Evolutionary conservation across 345 rosid genomes (phyloP).

Genomic region (Trapa incisa): DNA sequence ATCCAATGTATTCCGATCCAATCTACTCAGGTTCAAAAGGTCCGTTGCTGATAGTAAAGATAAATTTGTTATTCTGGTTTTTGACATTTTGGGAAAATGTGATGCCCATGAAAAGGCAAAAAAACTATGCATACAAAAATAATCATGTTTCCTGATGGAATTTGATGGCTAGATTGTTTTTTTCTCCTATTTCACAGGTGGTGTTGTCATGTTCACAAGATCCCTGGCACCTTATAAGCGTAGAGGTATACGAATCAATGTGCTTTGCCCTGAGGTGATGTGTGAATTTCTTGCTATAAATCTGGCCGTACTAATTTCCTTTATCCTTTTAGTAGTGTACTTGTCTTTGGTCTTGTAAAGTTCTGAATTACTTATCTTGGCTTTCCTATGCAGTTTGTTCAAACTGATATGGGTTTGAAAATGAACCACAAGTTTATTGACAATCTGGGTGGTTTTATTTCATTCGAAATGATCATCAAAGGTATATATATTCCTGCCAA

Average conservation of each 20-base stretch:
- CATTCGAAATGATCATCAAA: slow-evolving; percentile 64
- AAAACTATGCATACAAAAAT: neutral
- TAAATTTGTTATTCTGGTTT: neutral
- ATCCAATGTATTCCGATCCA: slow-evolving; percentile 57
- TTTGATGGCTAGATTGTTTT: neutral
- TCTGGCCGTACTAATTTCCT: neutral
- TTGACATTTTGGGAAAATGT: neutral
- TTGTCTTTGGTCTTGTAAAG: neutral
- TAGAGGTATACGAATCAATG: slow-evolving; percentile 77
- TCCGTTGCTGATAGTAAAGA: slow-evolving; percentile 11
- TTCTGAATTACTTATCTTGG: slow-evolving; percentile 5
- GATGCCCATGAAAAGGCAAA: neutral
- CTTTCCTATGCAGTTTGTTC: slow-evolving; percentile 54
- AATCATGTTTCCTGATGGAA: neutral
- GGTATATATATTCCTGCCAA: slow-evolving; percentile 33
- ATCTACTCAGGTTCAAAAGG: slow-evolving; percentile 77
- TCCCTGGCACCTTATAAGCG: slow-evolving; percentile 44
- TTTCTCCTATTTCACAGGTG: slow-evolving; percentile 32
- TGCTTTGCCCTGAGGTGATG: slow-evolving; percentile 47
- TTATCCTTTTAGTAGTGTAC: neutral
- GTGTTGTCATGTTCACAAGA: slow-evolving; percentile 82
- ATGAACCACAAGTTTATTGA: slow-evolving; percentile 19
- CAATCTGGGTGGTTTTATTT: slow-evolving; percentile 59
- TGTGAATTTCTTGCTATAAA: neutral
- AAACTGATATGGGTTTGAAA: slow-evolving; percentile 43